A percentile compares a stretch with the other conserved stretches of the same genome.
phyloP scores from a whole-genome alignment of 192 early-diverging fungal species.

The Coemansia sp. region DNA sequence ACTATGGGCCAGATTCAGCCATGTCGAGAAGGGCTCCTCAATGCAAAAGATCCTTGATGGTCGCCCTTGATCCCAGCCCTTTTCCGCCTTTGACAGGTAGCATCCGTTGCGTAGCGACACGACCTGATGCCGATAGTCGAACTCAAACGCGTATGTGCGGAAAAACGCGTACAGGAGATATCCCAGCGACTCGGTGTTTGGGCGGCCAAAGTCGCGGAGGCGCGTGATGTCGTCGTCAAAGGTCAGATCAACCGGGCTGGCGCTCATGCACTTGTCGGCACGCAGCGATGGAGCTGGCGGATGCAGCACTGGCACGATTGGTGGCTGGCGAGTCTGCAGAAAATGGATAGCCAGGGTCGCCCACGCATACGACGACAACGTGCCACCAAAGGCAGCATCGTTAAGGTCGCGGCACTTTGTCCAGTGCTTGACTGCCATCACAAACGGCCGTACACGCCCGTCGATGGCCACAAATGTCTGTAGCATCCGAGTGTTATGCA shows the following conservation, averaged over 20 bases:
- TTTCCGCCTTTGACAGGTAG: slow-evolving; percentile 74
- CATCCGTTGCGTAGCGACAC: slow-evolving; percentile 78
- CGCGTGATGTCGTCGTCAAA: slow-evolving; percentile 73
- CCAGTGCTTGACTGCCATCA: slow-evolving; percentile 95
- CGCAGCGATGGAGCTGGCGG: slow-evolving; percentile 27
- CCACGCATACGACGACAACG: slow-evolving; percentile 93
- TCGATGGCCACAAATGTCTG: slow-evolving; percentile 86
- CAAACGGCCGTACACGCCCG: slow-evolving; percentile 80
- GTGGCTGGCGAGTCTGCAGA: slow-evolving; percentile 84
- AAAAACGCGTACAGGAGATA: slow-evolving; percentile 84
- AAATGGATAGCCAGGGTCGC: slow-evolving; percentile 91
- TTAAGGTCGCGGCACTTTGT: slow-evolving; percentile 79
- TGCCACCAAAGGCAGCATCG: slow-evolving; percentile 92
- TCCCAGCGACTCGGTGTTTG: slow-evolving; percentile 76
- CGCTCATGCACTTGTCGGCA: slow-evolving; percentile 13
- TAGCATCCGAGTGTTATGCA: slow-evolving; percentile 88
- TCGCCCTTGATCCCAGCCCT: slow-evolving; percentile 79
- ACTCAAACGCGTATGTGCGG: slow-evolving; percentile 74
- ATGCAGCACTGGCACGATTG: slow-evolving; percentile 86
- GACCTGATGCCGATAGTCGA: slow-evolving; percentile 79
- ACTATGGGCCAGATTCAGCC: slow-evolving; percentile 87
- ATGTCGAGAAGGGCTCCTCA: slow-evolving; percentile 89
- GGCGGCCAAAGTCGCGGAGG: slow-evolving; percentile 63
- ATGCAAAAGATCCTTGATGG: slow-evolving; percentile 75
- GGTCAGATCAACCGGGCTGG: slow-evolving; percentile 60